Percentiles rank a stretch among this genome's conserved stretches.
These are phyloP conservation scores for Neonectria punicea DNA, from an alignment of 2,329 filamentous ascomycete genomes.

Conservation along the genomic window DNA sequence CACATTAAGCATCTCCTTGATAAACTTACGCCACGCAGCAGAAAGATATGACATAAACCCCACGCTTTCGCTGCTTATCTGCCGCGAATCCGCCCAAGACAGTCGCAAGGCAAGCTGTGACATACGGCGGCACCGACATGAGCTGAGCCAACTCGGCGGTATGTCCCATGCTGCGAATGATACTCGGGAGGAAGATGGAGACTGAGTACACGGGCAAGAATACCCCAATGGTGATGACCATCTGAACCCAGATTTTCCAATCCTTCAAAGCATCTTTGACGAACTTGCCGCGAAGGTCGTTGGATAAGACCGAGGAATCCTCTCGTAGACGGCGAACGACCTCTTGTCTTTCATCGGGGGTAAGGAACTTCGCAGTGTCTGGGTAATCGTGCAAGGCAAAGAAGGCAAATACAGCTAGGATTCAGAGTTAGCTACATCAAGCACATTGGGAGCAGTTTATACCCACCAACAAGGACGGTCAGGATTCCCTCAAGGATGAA, in stretches of 20 bases:
- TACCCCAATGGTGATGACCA: conserved; percentile 70
- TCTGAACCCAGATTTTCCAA: conserved; percentile 65
- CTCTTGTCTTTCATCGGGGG: conserved; percentile 52
- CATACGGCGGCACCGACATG: conserved; percentile 51
- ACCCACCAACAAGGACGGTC: conserved; percentile 55
- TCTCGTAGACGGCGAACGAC: conserved; percentile 54
- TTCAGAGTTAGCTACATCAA: neutral
- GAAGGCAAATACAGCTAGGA: conserved; percentile 57
- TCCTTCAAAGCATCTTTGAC: conserved; percentile 66
- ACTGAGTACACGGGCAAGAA: conserved; percentile 52
- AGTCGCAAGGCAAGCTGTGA: conserved; percentile 49
- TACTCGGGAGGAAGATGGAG: conserved; percentile 50
- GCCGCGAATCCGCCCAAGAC: conserved; percentile 56
- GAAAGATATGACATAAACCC: conserved; percentile 51
- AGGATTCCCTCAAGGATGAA: conserved; percentile 54
- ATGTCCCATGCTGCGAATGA: conserved; percentile 50
- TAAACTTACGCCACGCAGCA: conserved; percentile 46
- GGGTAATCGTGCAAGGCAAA: conserved; percentile 70
- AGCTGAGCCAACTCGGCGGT: conserved; percentile 49
- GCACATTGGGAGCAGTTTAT: too few relatives aligned
- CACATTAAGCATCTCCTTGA: neutral
- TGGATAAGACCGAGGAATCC: conserved; percentile 59
- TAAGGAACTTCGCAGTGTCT: conserved; percentile 59
- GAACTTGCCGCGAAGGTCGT: conserved; percentile 67
- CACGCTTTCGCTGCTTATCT: conserved; percentile 47